Conservation (phyloP, 1,139 yeast genomes). For the Protomyces inundatus region DNA sequence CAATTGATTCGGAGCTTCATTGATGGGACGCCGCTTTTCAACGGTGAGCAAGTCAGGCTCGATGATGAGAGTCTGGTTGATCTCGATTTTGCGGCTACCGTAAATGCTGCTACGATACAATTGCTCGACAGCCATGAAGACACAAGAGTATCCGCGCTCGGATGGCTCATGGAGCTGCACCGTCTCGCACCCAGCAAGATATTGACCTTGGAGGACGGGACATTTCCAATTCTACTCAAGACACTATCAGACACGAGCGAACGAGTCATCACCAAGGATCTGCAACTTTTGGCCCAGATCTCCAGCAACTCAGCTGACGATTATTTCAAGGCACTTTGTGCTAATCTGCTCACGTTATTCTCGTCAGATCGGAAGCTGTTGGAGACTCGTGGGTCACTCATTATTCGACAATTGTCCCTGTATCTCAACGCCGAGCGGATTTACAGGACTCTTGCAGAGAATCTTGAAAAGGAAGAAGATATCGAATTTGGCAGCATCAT, state of each 20-base stretch:
- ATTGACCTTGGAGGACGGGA: constrained; percentile 56
- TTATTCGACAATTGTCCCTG: constrained; percentile 75
- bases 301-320: constrained; percentile 72
- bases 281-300: constrained; percentile 71
- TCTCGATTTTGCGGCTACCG: constrained; percentile 55
- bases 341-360: constrained; percentile 63
- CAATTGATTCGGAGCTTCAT: constrained; percentile 16
- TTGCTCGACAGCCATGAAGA: constrained; percentile 67
- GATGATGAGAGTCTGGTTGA: constrained; percentile 5
- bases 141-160: constrained; percentile 77
- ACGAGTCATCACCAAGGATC: constrained; percentile 70
- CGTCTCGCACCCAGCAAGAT: constrained; percentile 49
- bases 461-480: constrained; percentile 59
- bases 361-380: constrained; percentile 59
- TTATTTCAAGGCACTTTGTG: constrained; percentile 71
- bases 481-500: constrained; percentile 62
- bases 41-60: constrained; percentile 1
- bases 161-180: constrained; percentile 85
- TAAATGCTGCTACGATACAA: constrained; percentile 57
- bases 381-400: constrained; percentile 74
- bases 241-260: constrained; percentile 83
- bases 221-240: constrained; percentile 70
- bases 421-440: constrained; percentile 78
- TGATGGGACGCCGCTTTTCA: constrained; percentile 34
- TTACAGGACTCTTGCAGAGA: constrained; percentile 73